Evolutionary conservation across 768 basidiomycete genomes (phyloP).

Genomic region (Boletales sp.): DNA sequence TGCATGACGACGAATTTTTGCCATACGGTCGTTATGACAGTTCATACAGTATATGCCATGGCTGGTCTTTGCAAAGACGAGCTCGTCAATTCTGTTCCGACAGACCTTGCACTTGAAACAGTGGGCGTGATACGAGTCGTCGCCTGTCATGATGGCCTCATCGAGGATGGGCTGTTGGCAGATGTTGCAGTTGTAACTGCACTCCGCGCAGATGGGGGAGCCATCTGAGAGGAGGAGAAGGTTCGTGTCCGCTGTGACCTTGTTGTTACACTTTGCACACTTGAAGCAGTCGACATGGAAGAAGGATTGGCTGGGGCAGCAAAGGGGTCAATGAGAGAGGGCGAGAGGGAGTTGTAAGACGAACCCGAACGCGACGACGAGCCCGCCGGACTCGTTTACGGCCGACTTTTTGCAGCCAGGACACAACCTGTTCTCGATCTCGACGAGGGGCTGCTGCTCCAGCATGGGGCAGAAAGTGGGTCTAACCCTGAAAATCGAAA

Average conservation of each 20-base stretch:
- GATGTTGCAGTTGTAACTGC: slow-evolving; percentile 94
- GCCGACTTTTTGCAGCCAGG: slow-evolving; percentile 82
- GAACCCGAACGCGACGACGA: slow-evolving; percentile 95
- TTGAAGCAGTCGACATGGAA: slow-evolving; percentile 96
- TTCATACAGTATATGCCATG: slow-evolving; percentile 99
- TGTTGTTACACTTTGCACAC: slow-evolving; percentile 91
- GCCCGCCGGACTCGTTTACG: slow-evolving; percentile 74
- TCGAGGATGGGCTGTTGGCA: slow-evolving; percentile 94
- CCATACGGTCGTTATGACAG: slow-evolving; percentile 97
- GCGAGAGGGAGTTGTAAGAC: slow-evolving; percentile 28
- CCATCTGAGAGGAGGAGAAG: slow-evolving; percentile 96
- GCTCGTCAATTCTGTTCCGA: slow-evolving; percentile 91
- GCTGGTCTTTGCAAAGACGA: slow-evolving; percentile 97
- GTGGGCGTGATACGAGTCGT: slow-evolving; percentile 97
- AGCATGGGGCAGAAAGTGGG: neutral
- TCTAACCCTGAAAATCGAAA: neutral
- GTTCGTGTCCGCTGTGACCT: slow-evolving; percentile 95
- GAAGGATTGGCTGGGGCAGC: slow-evolving; percentile 69
- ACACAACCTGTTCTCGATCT: slow-evolving; percentile 59
- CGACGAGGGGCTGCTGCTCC: slow-evolving; percentile 8
- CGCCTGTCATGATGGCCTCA: slow-evolving; percentile 99
- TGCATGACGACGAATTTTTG: slow-evolving; percentile 83
- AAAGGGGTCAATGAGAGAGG: slow-evolving; percentile 8
- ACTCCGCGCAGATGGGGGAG: slow-evolving; percentile 91
- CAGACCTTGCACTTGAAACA: slow-evolving; percentile 99